phyloP scores from a whole-genome alignment of 768 basidiomycete species.

The Baorangia bicolor region DNA sequence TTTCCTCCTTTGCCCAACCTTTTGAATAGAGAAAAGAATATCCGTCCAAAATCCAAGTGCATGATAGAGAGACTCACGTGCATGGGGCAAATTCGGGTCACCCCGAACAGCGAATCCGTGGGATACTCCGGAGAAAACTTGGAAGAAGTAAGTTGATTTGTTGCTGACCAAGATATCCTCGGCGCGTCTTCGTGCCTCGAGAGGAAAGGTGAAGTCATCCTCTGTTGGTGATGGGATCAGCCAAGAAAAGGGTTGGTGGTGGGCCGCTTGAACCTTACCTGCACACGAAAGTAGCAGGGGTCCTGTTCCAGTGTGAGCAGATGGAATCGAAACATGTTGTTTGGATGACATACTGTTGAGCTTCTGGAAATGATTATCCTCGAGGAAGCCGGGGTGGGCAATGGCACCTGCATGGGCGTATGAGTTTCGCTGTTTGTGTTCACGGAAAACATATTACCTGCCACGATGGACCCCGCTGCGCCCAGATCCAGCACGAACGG shows the following conservation, averaged over 20 bases:
- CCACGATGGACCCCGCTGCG: slow-evolving; percentile 42
- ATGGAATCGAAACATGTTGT: neutral
- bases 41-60: neutral
- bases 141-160: slow-evolving; percentile 52
- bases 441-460: slow-evolving; percentile 34
- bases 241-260: neutral
- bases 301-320: slow-evolving; percentile 8
- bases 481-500: slow-evolving; percentile 48
- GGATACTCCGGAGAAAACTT: slow-evolving; percentile 48
- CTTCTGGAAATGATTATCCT: slow-evolving; percentile 51
- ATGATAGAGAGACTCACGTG: slow-evolving; percentile 13
- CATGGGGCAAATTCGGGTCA: slow-evolving; percentile 12
- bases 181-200: slow-evolving; percentile 49
- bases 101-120: slow-evolving; percentile 31
- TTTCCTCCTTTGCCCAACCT: slow-evolving; percentile 63
- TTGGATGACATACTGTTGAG: slow-evolving; percentile 41
- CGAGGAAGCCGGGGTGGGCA: slow-evolving; percentile 52
- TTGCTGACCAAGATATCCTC: slow-evolving; percentile 52
- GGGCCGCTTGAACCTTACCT: slow-evolving; percentile 12
- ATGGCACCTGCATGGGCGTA: slow-evolving; percentile 39
- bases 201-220: slow-evolving; percentile 50
- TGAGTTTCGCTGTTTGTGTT: neutral
- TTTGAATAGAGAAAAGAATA: neutral
- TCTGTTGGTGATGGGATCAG: slow-evolving; percentile 33
- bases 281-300: slow-evolving; percentile 29